These are phyloP conservation scores for Vaccinium vitisidaea DNA, from an alignment of 148 eudicot genomes.

Conservation along the genomic window DNA sequence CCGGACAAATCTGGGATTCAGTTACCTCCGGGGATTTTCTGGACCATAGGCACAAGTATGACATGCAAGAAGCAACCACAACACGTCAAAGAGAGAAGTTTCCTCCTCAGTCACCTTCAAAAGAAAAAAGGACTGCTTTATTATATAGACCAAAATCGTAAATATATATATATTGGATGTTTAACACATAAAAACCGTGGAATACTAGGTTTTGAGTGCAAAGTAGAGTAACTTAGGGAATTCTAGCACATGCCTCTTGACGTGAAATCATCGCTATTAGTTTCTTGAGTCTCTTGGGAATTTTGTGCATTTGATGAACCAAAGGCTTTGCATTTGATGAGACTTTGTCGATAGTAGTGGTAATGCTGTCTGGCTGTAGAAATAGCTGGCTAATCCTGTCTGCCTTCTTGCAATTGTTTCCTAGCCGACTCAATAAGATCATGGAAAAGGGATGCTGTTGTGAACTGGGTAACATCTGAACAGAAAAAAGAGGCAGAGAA, in stretches of 20 bases:
- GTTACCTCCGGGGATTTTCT: slow-evolving; percentile 19
- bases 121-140: slow-evolving; percentile 10
- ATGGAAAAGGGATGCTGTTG: slow-evolving; percentile 66
- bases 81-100: slow-evolving; percentile 87
- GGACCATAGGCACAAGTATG: slow-evolving; percentile 90
- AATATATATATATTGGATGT: neutral
- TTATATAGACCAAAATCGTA: neutral
- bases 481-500: slow-evolving; percentile 95
- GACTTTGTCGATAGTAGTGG: slow-evolving; percentile 76
- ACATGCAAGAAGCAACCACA: slow-evolving; percentile 96
- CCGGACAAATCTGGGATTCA: neutral
- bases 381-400: slow-evolving; percentile 50
- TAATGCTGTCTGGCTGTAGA: slow-evolving; percentile 54
- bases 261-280: slow-evolving; percentile 78
- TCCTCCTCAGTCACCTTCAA: slow-evolving; percentile 89
- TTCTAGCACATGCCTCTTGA: slow-evolving; percentile 72
- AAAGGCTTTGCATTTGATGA: slow-evolving; percentile 72
- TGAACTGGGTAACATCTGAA: slow-evolving; percentile 65
- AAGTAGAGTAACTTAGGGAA: slow-evolving; percentile 3
- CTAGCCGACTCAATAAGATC: slow-evolving; percentile 62
- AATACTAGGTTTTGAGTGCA: neutral
- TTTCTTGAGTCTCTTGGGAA: slow-evolving; percentile 61
- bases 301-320: slow-evolving; percentile 57
- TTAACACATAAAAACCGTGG: neutral
- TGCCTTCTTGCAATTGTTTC: slow-evolving; percentile 64